Evolutionary conservation across 805 yeast species (phyloP).

Genomic region (Candida michaelii): DNA sequence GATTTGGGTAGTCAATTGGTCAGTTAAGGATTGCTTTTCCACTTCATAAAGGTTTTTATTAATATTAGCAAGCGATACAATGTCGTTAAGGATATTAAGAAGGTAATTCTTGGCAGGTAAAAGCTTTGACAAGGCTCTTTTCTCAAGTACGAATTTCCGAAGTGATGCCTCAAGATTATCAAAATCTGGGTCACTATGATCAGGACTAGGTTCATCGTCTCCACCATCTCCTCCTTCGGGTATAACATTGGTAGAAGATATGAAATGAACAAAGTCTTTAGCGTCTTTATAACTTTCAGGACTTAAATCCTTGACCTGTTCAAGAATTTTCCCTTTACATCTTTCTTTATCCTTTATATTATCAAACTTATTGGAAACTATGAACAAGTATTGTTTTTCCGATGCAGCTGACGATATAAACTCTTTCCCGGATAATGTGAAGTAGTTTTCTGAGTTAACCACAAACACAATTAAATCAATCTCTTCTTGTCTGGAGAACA

Average conservation of each 20-base stretch:
- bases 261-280: conserved; percentile 90
- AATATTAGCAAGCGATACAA: conserved; percentile 56
- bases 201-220: conserved; percentile 31
- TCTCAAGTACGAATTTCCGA: conserved; percentile 82
- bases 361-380: conserved; percentile 92
- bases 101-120: conserved; percentile 92
- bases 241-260: conserved; percentile 53
- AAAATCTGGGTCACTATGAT: conserved; percentile 50
- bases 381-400: conserved; percentile 88
- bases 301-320: conserved; percentile 79
- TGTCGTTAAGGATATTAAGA: conserved; percentile 64
- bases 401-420: conserved; percentile 87
- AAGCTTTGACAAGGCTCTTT: conserved; percentile 82
- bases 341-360: conserved; percentile 76
- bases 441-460: conserved; percentile 93
- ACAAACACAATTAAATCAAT: conserved; percentile 95
- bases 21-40: conserved; percentile 38
- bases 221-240: conserved; percentile 33
- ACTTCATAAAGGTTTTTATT: conserved; percentile 56
- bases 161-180: conserved; percentile 82
- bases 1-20: conserved; percentile 50
- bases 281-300: conserved; percentile 92
- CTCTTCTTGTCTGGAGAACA: conserved; percentile 94
- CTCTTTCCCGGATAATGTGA: conserved; percentile 91
- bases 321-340: conserved; percentile 74